Percentiles rank a stretch among this genome's conserved stretches.
These are phyloP conservation scores for Phytophthora europaea DNA, from an alignment of 352 stramenopile genomes.

Conservation along the genomic window DNA sequence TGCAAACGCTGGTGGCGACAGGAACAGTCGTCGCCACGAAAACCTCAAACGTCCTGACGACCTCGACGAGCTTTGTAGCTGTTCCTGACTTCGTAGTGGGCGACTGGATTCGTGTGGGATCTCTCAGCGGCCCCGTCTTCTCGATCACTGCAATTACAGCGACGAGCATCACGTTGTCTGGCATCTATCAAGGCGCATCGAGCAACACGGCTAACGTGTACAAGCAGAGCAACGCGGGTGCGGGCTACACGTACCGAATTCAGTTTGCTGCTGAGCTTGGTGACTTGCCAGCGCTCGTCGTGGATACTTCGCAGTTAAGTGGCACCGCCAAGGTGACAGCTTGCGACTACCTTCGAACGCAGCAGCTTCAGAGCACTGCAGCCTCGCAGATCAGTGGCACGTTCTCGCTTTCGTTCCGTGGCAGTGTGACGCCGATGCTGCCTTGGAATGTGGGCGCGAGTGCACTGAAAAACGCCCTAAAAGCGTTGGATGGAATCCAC, in stretches of 20 bases:
- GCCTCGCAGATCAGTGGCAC: slow-evolving; percentile 72
- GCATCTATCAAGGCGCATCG: slow-evolving; percentile 80
- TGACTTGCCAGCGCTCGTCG: slow-evolving; percentile 60
- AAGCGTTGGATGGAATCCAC: slow-evolving; percentile 81
- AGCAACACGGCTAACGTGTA: slow-evolving; percentile 74
- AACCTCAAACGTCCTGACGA: slow-evolving; percentile 79
- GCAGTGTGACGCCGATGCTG: slow-evolving; percentile 78
- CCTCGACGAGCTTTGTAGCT: slow-evolving; percentile 61
- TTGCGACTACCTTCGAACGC: slow-evolving; percentile 88
- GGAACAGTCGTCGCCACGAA: slow-evolving; percentile 81
- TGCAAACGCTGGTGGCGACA: slow-evolving; percentile 64
- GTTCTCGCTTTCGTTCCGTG: slow-evolving; percentile 88
- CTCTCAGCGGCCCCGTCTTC: slow-evolving; percentile 87
- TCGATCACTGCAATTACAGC: slow-evolving; percentile 74
- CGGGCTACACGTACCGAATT: slow-evolving; percentile 78
- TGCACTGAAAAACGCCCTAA: slow-evolving; percentile 67
- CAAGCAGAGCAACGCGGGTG: slow-evolving; percentile 69
- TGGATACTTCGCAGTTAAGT: slow-evolving; percentile 68
- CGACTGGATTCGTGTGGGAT: slow-evolving; percentile 95
- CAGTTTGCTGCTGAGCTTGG: slow-evolving; percentile 81
- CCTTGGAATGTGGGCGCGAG: slow-evolving; percentile 64
- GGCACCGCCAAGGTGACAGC: slow-evolving; percentile 73
- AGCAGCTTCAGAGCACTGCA: slow-evolving; percentile 71
- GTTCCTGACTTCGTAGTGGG: slow-evolving; percentile 67
- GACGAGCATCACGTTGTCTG: slow-evolving; percentile 88